These are phyloP conservation scores for Solanum rostratum DNA, from an alignment of 257 asterid genomes.

Conservation along the genomic window DNA sequence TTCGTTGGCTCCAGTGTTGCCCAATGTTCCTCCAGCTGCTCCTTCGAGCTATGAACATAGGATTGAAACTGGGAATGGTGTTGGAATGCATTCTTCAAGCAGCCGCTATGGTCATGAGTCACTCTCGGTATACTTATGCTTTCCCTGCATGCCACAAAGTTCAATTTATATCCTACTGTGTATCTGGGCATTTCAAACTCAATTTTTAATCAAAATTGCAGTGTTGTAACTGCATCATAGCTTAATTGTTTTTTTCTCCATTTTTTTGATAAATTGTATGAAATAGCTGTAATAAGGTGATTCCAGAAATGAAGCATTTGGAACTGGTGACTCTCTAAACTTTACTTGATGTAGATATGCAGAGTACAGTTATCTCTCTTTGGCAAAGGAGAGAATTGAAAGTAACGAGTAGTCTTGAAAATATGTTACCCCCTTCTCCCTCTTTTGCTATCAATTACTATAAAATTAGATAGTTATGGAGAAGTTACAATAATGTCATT, in stretches of 20 bases:
- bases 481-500: neutral
- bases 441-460: neutral
- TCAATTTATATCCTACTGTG: neutral
- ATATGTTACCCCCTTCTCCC: neutral
- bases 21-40: constrained; percentile 38
- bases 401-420: neutral
- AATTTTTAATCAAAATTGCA: neutral
- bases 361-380: neutral
- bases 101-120: constrained; percentile 67
- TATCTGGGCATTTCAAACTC: neutral
- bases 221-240: neutral
- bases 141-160: neutral
- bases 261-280: neutral
- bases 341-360: neutral
- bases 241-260: neutral
- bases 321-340: neutral
- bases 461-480: neutral
- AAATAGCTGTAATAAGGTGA: neutral
- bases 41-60: constrained; percentile 60
- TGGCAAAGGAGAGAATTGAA: neutral
- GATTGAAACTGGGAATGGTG: constrained; percentile 47
- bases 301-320: neutral
- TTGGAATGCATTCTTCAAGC: constrained; percentile 50
- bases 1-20: constrained; percentile 46
- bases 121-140: constrained; percentile 35